Percentiles rank a stretch among this genome's conserved stretches.
These are phyloP conservation scores for Russula vinacea DNA, from an alignment of 768 basidiomycete genomes.

Conservation along the genomic window DNA sequence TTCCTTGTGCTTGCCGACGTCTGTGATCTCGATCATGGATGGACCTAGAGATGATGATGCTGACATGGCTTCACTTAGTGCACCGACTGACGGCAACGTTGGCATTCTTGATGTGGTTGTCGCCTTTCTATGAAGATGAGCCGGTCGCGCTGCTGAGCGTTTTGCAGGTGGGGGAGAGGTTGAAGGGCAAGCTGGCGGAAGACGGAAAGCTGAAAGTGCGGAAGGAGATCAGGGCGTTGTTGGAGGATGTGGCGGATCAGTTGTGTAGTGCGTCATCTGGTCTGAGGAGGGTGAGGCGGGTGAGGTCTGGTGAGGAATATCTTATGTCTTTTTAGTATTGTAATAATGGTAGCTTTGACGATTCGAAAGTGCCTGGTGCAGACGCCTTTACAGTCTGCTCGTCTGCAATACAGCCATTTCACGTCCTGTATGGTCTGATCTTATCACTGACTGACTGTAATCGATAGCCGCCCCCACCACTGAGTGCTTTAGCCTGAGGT, in stretches of 20 bases:
- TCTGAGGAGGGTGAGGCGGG: background rate
- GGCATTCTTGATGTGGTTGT: conserved; percentile 69
- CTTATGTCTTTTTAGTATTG: background rate
- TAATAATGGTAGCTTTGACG: background rate
- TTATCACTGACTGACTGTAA: too few relatives aligned
- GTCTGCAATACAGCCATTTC: too few relatives aligned
- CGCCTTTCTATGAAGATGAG: conserved; percentile 60
- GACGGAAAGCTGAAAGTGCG: conserved; percentile 52
- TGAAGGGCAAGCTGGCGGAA: conserved; percentile 53
- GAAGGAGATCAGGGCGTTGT: conserved; percentile 62
- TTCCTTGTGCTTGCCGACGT: conserved; percentile 13
- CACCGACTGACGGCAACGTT: conserved; percentile 80
- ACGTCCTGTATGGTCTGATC: too few relatives aligned
- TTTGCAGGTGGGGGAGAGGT: conserved; percentile 53
- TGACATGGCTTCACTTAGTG: conserved; percentile 42
- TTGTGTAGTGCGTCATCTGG: conserved; percentile 33
- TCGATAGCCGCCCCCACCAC: too few relatives aligned
- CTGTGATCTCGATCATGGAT: background rate
- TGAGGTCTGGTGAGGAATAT: background rate
- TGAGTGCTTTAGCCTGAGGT: too few relatives aligned
- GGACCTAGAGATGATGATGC: background rate
- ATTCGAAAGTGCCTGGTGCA: too few relatives aligned
- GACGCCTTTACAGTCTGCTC: too few relatives aligned
- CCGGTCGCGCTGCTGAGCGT: conserved; percentile 63
- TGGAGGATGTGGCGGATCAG: conserved; percentile 57